Evolutionary conservation across 257 asterid genomes (phyloP).

Genomic region (Nicotiana undulata): DNA sequence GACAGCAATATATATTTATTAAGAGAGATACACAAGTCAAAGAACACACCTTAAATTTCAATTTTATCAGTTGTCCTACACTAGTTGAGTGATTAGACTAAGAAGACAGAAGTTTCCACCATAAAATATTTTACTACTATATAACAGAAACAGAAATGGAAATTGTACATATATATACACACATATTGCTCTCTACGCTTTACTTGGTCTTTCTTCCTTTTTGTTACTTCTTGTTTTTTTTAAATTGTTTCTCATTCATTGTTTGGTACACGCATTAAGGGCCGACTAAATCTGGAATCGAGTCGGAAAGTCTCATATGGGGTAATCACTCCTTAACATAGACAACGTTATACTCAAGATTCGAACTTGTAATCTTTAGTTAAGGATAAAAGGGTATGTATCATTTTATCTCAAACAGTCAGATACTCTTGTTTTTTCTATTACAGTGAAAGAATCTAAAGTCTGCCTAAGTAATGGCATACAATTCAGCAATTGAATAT

Average conservation of each 20-base stretch:
- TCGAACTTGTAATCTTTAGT: no score
- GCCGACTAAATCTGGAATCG: no score
- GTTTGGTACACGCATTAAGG: no score
- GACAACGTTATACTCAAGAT: no score
- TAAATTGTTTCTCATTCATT: no score
- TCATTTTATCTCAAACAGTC: no score
- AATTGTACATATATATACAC: not conserved
- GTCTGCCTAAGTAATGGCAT: constrained; percentile 23
- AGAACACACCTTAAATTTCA: constrained; percentile 23
- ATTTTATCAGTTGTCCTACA: constrained; percentile 19
- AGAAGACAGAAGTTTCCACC: constrained; percentile 12
- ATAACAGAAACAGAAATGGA: not conserved
- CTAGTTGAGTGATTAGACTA: constrained; percentile 15
- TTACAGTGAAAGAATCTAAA: constrained; percentile 28
- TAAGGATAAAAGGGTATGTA: no score
- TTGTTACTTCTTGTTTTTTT: not conserved
- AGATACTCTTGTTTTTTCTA: no score
- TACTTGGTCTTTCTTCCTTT: not conserved
- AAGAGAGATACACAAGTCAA: constrained; percentile 46
- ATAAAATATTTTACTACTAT: constrained; percentile 6
- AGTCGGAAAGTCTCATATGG: no score
- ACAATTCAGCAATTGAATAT: constrained; percentile 14
- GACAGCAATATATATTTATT: constrained; percentile 10
- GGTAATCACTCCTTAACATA: no score
- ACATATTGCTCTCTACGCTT: not conserved